These are phyloP conservation scores for Chernovozyma sophiae-reginae DNA, from an alignment of 1,139 yeast genomes.

Conservation along the genomic window DNA sequence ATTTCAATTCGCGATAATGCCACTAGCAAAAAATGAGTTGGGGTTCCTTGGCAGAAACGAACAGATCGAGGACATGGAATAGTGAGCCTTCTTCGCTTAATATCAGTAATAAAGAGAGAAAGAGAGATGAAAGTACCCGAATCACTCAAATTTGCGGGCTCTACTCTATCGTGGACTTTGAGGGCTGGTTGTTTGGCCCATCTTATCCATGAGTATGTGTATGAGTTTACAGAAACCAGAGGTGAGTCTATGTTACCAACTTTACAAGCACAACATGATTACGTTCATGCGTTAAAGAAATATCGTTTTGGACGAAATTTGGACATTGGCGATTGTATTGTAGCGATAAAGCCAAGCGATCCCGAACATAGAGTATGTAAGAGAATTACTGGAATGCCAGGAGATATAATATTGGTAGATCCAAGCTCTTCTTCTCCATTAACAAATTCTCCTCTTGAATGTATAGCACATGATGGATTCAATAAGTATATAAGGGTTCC, in stretches of 20 bases:
- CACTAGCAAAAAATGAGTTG: too few species aligned
- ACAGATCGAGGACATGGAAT: too few species aligned
- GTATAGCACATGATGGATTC: constrained; percentile 39
- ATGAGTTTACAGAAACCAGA: constrained; percentile 76
- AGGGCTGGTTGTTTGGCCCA: constrained; percentile 70
- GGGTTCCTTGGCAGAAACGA: too few species aligned
- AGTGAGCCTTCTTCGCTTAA: not conserved
- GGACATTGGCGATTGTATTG: constrained; percentile 80
- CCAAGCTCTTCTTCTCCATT: constrained; percentile 62
- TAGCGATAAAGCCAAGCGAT: constrained; percentile 86
- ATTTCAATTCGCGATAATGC: not conserved
- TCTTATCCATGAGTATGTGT: constrained; percentile 58
- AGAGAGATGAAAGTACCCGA: constrained; percentile 12
- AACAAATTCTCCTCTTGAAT: constrained; percentile 34
- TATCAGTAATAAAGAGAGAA: not conserved
- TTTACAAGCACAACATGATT: constrained; percentile 67
- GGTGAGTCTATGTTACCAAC: constrained; percentile 98
- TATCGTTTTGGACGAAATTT: constrained; percentile 57
- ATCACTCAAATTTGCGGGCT: constrained; percentile 25
- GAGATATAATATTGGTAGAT: constrained; percentile 76
- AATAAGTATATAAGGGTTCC: constrained; percentile 67
- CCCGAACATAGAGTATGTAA: constrained; percentile 86
- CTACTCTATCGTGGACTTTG: constrained; percentile 43
- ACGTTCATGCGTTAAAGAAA: constrained; percentile 70
- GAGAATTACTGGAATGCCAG: constrained; percentile 94